Percentiles rank a stretch among this genome's conserved stretches.
These are phyloP conservation scores for Trichoderma pleuroti DNA, from an alignment of 2,329 filamentous ascomycete species.

Conservation along the genomic window DNA sequence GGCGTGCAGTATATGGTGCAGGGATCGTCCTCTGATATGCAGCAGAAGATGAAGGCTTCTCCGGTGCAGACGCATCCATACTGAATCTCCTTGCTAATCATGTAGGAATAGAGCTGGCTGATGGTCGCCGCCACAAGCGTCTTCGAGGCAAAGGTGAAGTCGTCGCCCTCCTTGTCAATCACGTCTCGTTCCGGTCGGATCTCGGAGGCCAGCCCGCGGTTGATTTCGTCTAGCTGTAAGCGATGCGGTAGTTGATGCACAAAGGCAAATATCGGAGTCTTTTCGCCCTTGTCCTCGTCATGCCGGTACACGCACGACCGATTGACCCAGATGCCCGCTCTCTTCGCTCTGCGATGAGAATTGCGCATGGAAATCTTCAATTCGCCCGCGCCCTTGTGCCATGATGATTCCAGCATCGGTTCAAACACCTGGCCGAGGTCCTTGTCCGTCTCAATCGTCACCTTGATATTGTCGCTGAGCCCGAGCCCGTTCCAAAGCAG, in stretches of 20 bases:
- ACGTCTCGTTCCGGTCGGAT: conserved; percentile 33
- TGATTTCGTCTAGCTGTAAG: conserved; percentile 32
- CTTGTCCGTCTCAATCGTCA: conserved; percentile 1
- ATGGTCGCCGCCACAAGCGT: conserved; percentile 35
- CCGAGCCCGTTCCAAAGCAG: conserved; percentile 30
- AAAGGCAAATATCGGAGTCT: conserved; percentile 31
- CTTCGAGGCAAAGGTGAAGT: conserved; percentile 29
- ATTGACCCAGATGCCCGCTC: conserved; percentile 30
- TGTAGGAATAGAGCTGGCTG: conserved; percentile 41
- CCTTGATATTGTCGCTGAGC: conserved; percentile 31
- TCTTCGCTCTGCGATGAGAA: conserved; percentile 2
- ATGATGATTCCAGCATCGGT: conserved; percentile 6
- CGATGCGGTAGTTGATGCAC: conserved; percentile 41
- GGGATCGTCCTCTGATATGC: conserved; percentile 32
- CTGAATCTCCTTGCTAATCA: conserved; percentile 34
- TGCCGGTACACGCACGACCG: conserved; percentile 30
- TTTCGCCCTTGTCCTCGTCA: conserved; percentile 3
- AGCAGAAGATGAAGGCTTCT: conserved; percentile 34
- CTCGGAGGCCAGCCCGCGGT: conserved; percentile 32
- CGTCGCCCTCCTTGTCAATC: conserved; percentile 33
- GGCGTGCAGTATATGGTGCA: conserved; percentile 33
- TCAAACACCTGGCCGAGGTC: conserved; percentile 13
- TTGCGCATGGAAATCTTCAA: conserved; percentile 4
- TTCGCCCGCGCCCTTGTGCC: conserved; percentile 2
- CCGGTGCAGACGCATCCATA: conserved; percentile 37